phyloP scores from a whole-genome alignment of 129 eudicot genomes.

The Cynara cardunculus region DNA sequence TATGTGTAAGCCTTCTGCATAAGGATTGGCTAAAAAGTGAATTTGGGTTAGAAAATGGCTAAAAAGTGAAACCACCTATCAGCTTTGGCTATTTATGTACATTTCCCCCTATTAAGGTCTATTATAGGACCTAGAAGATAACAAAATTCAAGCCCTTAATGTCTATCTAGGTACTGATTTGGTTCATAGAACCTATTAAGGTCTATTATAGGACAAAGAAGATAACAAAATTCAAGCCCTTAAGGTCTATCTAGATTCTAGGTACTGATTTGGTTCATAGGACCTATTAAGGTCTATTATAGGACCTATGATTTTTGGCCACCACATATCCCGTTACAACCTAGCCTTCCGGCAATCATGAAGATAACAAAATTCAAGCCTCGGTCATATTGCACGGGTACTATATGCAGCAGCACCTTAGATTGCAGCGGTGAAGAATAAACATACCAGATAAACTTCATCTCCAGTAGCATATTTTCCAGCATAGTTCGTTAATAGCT shows the following conservation, averaged over 20 bases:
- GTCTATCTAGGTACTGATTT: not conserved
- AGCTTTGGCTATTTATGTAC: no score
- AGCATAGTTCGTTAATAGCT: slow-evolving; percentile 57
- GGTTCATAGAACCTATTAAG: not conserved
- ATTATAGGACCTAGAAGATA: not conserved
- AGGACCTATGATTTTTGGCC: not conserved
- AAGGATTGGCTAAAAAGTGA: no score
- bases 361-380: not conserved
- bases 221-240: no score
- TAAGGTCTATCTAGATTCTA: no score
- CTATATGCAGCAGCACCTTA: not conserved
- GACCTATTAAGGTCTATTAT: not conserved
- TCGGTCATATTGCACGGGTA: not conserved
- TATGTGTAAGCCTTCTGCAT: no score
- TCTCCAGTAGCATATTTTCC: slow-evolving; percentile 89
- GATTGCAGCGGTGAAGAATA: not conserved
- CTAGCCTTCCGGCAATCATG: not conserved
- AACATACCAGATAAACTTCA: slow-evolving; percentile 71
- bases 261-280: not conserved
- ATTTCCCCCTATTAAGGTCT: not conserved
- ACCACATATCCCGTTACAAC: not conserved
- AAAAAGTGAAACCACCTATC: no score
- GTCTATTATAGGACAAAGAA: not conserved
- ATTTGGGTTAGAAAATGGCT: no score
- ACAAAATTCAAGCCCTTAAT: no score